Evolutionary conservation across 495 filamentous ascomycete genomes (phyloP).

Genomic region (Cercophora sp.): DNA sequence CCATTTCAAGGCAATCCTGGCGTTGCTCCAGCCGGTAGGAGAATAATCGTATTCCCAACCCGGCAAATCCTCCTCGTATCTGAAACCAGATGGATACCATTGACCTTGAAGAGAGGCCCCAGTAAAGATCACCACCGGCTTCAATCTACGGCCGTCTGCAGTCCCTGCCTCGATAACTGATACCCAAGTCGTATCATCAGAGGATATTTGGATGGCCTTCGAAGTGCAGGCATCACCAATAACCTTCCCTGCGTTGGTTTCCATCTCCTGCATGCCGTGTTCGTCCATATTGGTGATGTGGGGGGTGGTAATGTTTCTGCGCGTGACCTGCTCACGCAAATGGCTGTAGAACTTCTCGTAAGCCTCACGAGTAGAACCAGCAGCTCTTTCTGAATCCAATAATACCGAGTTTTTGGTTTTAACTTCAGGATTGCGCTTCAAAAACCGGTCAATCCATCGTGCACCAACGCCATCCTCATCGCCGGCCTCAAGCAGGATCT

Average conservation of each 20-base stretch:
- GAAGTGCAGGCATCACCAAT: not conserved
- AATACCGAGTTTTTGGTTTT: not conserved
- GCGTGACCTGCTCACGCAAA: not conserved
- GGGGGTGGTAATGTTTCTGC: not conserved
- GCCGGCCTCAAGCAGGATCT: not conserved
- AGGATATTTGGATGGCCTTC: not conserved
- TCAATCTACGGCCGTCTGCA: conserved; percentile 2
- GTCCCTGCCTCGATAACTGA: conserved; percentile 7
- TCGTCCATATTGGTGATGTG: conserved; percentile 2
- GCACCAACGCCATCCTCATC: not conserved
- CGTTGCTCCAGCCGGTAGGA: conserved; percentile 5
- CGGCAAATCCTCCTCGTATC: not conserved
- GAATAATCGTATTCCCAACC: conserved; percentile 5
- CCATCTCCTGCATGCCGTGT: conserved; percentile 3
- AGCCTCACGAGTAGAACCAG: not conserved
- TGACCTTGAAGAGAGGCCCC: conserved; percentile 5
- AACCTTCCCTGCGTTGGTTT: too few relatives aligned
- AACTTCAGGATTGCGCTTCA: not conserved
- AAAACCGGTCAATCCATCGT: conserved; percentile 1
- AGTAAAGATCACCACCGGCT: conserved; percentile 7
- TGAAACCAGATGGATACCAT: not conserved
- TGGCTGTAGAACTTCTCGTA: not conserved
- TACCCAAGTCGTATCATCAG: conserved; percentile 1
- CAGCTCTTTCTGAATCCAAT: not conserved
- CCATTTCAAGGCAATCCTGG: not conserved